Evolutionary conservation across 108 stramenopile species (phyloP).

Genomic region (Bacterosira constricta): DNA sequence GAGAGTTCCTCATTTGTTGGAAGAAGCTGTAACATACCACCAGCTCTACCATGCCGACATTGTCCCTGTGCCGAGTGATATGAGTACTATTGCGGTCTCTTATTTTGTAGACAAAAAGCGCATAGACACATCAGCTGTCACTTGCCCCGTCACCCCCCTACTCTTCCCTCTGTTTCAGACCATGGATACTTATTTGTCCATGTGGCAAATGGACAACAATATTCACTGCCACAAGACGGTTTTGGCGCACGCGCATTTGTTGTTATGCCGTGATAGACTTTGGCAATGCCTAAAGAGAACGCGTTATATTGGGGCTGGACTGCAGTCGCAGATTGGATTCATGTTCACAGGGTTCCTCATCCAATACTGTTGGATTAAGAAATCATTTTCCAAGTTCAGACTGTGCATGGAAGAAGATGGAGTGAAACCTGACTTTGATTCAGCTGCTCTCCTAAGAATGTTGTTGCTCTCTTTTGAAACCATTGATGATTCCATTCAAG

Average conservation of each 20-base stretch:
- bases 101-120: conserved; percentile 56
- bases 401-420: not conserved
- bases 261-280: conserved; percentile 61
- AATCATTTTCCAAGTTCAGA: conserved; percentile 38
- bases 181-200: conserved; percentile 46
- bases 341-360: conserved; percentile 66
- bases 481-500: conserved; percentile 60
- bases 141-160: conserved; percentile 71
- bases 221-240: not conserved
- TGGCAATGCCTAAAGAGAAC: conserved; percentile 63
- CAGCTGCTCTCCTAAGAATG: not conserved
- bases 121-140: conserved; percentile 53
- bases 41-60: conserved; percentile 11
- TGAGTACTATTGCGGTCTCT: conserved; percentile 69
- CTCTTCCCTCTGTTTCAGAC: conserved; percentile 67
- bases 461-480: conserved; percentile 44
- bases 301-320: conserved; percentile 12
- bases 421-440: not conserved
- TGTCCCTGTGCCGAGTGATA: conserved; percentile 10
- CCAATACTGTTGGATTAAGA: conserved; percentile 81
- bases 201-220: not conserved
- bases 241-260: conserved; percentile 13
- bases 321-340: conserved; percentile 25
- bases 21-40: conserved; percentile 43
- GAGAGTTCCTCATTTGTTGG: conserved; percentile 33